These are phyloP conservation scores for Candida cerambycidarum DNA, from an alignment of 805 yeast species.

Conservation along the genomic window DNA sequence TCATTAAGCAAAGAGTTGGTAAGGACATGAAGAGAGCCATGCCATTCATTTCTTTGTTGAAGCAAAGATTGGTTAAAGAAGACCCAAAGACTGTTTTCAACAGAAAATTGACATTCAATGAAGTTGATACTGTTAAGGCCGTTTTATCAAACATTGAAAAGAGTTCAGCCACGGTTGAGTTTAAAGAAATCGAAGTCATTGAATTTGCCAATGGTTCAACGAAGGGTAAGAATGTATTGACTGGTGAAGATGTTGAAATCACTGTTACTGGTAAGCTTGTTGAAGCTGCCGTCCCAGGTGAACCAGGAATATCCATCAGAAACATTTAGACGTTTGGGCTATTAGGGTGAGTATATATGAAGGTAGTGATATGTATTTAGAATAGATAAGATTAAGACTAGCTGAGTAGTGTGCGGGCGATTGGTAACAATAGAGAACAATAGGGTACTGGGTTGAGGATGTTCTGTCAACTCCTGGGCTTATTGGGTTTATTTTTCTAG, in stretches of 20 bases:
- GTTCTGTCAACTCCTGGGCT: no score
- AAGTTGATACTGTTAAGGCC: conserved; percentile 60
- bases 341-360: no score
- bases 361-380: no score
- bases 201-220: conserved; percentile 62
- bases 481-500: no score
- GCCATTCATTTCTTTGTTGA: conserved; percentile 90
- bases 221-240: conserved; percentile 61
- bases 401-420: no score
- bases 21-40: conserved; percentile 96
- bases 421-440: no score
- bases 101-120: conserved; percentile 84
- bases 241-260: conserved; percentile 70
- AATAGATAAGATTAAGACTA: neutral
- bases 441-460: no score
- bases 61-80: conserved; percentile 73
- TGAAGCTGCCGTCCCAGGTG: conserved; percentile 88
- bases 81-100: conserved; percentile 79
- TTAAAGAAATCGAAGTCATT: conserved; percentile 59
- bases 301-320: conserved; percentile 79
- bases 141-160: conserved; percentile 57
- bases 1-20: conserved; percentile 64
- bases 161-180: conserved; percentile 57
- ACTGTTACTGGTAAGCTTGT: conserved; percentile 65
- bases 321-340: conserved; percentile 56